Percentiles rank a stretch among this genome's conserved stretches.
phyloP scores from a whole-genome alignment of 495 filamentous ascomycete genomes.

The Hypoxylon perforatum region DNA sequence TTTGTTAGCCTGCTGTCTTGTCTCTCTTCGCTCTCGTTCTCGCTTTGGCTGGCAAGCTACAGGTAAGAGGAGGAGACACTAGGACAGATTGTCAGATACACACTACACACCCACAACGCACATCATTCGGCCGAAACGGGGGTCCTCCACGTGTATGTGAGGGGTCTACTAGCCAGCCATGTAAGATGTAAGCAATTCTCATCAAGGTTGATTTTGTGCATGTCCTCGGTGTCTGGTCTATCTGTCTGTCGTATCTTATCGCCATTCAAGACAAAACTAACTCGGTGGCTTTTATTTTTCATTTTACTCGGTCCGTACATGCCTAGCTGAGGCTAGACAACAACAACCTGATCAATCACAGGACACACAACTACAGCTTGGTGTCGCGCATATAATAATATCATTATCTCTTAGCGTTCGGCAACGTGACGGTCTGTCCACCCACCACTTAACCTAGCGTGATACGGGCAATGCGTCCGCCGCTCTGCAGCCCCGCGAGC shows the following conservation, averaged over 20 bases:
- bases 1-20: background rate
- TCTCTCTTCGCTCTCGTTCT: slow-evolving; percentile 3
- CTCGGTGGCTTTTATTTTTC: no score
- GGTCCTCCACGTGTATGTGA: slow-evolving; percentile 24
- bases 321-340: no score
- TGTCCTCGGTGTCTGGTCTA: slow-evolving; percentile 6
- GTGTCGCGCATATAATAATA: background rate
- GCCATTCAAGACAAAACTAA: background rate
- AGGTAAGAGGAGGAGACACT: background rate
- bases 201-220: slow-evolving; percentile 27
- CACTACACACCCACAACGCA: no score
- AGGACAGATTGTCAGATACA: no score
- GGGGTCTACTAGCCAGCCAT: slow-evolving; percentile 12
- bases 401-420: slow-evolving; percentile 2
- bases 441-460: slow-evolving; percentile 18
- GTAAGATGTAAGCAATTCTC: background rate
- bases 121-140: slow-evolving; percentile 35
- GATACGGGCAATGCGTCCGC: slow-evolving; percentile 33
- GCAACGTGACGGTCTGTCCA: slow-evolving; percentile 5
- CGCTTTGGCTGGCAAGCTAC: background rate
- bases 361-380: no score
- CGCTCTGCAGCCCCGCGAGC: slow-evolving; percentile 34
- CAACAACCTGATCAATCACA: no score
- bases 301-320: no score
- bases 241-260: slow-evolving; percentile 28